Evolutionary conservation across 1,284 basidiomycete genomes (phyloP).

Genomic region (Irpex lacteus): DNA sequence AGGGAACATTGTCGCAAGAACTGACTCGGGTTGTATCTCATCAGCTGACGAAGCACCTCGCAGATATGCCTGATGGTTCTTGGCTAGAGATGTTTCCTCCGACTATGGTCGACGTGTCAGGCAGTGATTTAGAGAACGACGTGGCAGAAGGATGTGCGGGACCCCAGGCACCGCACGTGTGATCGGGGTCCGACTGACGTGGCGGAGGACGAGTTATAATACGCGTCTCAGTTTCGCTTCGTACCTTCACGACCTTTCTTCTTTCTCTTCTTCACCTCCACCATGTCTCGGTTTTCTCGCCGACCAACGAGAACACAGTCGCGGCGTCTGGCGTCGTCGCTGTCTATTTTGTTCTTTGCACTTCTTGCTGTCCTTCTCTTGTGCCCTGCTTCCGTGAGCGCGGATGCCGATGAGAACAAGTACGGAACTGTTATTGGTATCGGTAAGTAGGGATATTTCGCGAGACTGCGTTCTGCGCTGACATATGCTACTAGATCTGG

Average conservation of each 20-base stretch:
- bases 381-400: constrained; percentile 49
- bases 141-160: constrained; percentile 13
- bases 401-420: constrained; percentile 60
- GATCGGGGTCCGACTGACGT: constrained; percentile 17
- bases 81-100: not conserved
- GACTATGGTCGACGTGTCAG: not conserved
- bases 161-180: constrained; percentile 2
- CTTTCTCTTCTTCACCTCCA: constrained; percentile 3
- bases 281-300: constrained; percentile 37
- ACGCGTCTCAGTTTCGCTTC: not conserved
- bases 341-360: constrained; percentile 64
- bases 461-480: constrained; percentile 15
- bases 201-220: constrained; percentile 10
- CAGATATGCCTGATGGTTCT: not conserved
- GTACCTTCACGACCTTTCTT: constrained; percentile 4
- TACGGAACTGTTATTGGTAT: constrained; percentile 97
- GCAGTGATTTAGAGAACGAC: constrained; percentile 2
- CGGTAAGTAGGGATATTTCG: constrained; percentile 54
- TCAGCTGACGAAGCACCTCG: constrained; percentile 1
- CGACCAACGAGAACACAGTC: constrained; percentile 58
- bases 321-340: constrained; percentile 56
- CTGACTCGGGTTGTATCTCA: not conserved
- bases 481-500: constrained; percentile 53
- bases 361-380: constrained; percentile 63
- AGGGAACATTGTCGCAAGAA: constrained; percentile 11